These are phyloP conservation scores for Fraxinus sp. DNA, from an alignment of 305 asterid genomes.

Conservation along the genomic window DNA sequence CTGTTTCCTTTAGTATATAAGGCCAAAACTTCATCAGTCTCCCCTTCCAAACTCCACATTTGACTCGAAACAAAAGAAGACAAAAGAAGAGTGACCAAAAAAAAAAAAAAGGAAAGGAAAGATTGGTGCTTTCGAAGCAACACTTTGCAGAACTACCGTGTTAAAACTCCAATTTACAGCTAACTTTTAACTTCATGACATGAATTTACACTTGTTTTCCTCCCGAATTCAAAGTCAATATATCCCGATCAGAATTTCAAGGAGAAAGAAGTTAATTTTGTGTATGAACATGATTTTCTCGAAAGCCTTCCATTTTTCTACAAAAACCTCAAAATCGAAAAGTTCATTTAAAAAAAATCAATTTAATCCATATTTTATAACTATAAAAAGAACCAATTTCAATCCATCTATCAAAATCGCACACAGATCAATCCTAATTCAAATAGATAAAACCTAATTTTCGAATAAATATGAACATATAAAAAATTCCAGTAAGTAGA, in stretches of 20 bases:
- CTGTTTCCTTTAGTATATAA: neutral
- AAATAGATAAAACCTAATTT: slow-evolving; percentile 5
- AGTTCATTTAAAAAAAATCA: slow-evolving; percentile 7
- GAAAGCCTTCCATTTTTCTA: slow-evolving; percentile 10
- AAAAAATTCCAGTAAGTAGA: slow-evolving; percentile 4
- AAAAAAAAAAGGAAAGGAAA: neutral
- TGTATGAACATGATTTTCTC: slow-evolving; percentile 4
- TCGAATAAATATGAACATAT: slow-evolving; percentile 9
- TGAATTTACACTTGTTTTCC: neutral
- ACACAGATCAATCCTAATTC: slow-evolving; percentile 24
- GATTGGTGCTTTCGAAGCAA: neutral
- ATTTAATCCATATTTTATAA: neutral
- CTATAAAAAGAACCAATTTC: neutral
- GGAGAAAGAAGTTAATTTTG: neutral
- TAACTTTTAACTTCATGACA: neutral
- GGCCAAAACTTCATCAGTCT: neutral
- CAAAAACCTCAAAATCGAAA: neutral
- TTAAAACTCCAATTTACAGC: neutral
- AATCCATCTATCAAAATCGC: neutral
- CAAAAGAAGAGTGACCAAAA: neutral
- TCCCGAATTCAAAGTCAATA: neutral
- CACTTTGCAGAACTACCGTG: neutral
- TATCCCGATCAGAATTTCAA: neutral
- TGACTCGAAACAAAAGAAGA: neutral
- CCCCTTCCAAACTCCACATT: neutral